These are phyloP conservation scores for Peniophora sp. DNA, from an alignment of 1,284 basidiomycete genomes.

Conservation along the genomic window DNA sequence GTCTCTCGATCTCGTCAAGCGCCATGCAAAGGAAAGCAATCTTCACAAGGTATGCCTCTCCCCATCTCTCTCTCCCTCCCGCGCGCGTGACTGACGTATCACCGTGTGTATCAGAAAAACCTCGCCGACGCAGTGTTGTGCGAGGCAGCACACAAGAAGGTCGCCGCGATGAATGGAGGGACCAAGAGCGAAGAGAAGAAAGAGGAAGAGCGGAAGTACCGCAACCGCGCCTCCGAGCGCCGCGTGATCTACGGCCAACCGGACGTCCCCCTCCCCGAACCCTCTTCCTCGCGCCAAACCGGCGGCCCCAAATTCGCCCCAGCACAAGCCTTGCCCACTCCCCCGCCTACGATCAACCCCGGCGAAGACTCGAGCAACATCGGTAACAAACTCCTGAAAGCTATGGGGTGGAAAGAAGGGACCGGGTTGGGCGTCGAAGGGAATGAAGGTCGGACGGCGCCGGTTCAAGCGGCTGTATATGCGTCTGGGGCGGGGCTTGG, in stretches of 20 bases:
- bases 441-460: slow-evolving; percentile 73
- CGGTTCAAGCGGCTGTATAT: slow-evolving; percentile 83
- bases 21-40: slow-evolving; percentile 86
- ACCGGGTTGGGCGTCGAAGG: slow-evolving; percentile 76
- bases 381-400: slow-evolving; percentile 85
- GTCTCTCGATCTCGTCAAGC: slow-evolving; percentile 69
- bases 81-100: too few species aligned
- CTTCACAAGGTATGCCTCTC: slow-evolving; percentile 69
- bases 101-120: too few species aligned
- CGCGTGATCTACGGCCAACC: slow-evolving; percentile 86
- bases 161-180: slow-evolving; percentile 34
- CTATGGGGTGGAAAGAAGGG: slow-evolving; percentile 94
- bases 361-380: slow-evolving; percentile 76
- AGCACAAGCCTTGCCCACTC: slow-evolving; percentile 31
- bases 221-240: slow-evolving; percentile 86
- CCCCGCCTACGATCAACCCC: slow-evolving; percentile 53
- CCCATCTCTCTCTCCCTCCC: too few species aligned
- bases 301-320: slow-evolving; percentile 51
- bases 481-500: slow-evolving; percentile 82
- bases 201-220: slow-evolving; percentile 60
- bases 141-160: slow-evolving; percentile 70
- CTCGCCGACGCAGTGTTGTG: slow-evolving; percentile 61
- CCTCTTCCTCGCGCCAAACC: slow-evolving; percentile 36
- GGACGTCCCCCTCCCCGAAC: slow-evolving; percentile 64
- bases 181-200: too few species aligned